Base-by-base conservation (phyloP, 2,329 filamentous ascomycete genomes). In the Bipolaris sorokiniana region DNA sequence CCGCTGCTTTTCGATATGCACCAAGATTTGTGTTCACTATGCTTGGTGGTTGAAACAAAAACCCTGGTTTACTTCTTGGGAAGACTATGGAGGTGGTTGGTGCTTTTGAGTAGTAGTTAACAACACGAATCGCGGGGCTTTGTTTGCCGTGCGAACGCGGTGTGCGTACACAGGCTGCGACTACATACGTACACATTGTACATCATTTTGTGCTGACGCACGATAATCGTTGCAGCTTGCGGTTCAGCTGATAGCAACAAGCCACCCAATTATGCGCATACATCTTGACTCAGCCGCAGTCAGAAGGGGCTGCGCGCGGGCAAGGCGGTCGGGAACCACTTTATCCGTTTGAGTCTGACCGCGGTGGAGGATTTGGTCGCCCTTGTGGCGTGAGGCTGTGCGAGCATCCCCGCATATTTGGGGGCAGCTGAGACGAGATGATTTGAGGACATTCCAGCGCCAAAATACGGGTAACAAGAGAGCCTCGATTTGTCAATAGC, bases 181-280 rank as follows among this genome's bases (percentile, higher is more conserved):
- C 26, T 10, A 28, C 26, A 28, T 41, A 15, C 38, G 15, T 22
- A n/a, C 15, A 23, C 38, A 41, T n/a, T 33, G 26, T 28, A 28
- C 26, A 28, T 47, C 44, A 34, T 20, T 28, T 28, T 28, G 26
- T 6, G 28, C 26, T 33, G 26, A 20, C 10, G 13, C 18, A 15
- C 18, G 13, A 15, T 33, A 11, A 7, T 20, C 31, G 2, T 16
- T 23, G 34, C 15, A 5, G 11, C 52, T 16, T 52, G 48, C 28
- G 33, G 36, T 47, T 42, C 54, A 56, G 54, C 48, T 56, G 54
- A 56, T 56, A 34, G 13, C 11, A 20, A 56, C 41, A 56, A 56
- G 53, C 53, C 48, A 31, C 48, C 26, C 26, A 41, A 51, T 51
- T 56, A 45, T 48, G n/a, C 41, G 50, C 53, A 51, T 34, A 34